Percentiles rank a stretch among this genome's conserved stretches.
phyloP scores from a whole-genome alignment of 2,329 filamentous ascomycete genomes.

The Zopfia rhizophila region DNA sequence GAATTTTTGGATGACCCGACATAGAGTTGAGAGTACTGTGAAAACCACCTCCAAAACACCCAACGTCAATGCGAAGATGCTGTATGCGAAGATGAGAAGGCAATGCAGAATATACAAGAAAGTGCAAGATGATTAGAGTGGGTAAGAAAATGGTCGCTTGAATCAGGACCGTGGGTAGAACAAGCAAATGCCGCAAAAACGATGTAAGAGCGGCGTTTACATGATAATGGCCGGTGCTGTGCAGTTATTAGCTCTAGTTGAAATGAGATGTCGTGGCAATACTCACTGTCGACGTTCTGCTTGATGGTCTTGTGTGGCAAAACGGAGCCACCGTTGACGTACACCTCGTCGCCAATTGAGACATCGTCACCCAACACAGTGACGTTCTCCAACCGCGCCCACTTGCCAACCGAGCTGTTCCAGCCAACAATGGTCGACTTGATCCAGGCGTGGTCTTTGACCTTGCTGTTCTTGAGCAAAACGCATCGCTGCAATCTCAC shows the following conservation, averaged over 20 bases:
- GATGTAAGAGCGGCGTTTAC: constrained; percentile 41
- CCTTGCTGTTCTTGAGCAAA: constrained; percentile 85
- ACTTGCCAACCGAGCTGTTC: constrained; percentile 95
- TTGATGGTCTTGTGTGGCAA: constrained; percentile 99
- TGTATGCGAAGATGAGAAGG: constrained; percentile 19
- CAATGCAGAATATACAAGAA: constrained; percentile 50
- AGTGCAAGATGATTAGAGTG: constrained; percentile 43
- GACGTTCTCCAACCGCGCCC: constrained; percentile 97
- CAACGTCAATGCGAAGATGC: constrained; percentile 5
- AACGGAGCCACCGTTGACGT: constrained; percentile 96
- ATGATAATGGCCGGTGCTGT: constrained; percentile 59
- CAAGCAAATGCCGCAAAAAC: constrained; percentile 15
- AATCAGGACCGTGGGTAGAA: constrained; percentile 15
- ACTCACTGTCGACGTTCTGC: constrained; percentile 81
- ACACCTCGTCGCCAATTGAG: constrained; percentile 96
- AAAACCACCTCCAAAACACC: constrained; percentile 12
- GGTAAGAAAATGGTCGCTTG: constrained; percentile 27
- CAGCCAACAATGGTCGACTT: constrained; percentile 99
- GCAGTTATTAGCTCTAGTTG: constrained; percentile 28
- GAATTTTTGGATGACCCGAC: neutral
- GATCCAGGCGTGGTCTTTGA: constrained; percentile 99
- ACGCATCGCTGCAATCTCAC: constrained; percentile 95
- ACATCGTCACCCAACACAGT: constrained; percentile 98
- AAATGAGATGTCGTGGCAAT: constrained; percentile 1
- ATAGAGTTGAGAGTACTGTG: constrained; percentile 17